phyloP scores from a whole-genome alignment of 1,284 basidiomycete genomes.

The Ustilago nuda region DNA sequence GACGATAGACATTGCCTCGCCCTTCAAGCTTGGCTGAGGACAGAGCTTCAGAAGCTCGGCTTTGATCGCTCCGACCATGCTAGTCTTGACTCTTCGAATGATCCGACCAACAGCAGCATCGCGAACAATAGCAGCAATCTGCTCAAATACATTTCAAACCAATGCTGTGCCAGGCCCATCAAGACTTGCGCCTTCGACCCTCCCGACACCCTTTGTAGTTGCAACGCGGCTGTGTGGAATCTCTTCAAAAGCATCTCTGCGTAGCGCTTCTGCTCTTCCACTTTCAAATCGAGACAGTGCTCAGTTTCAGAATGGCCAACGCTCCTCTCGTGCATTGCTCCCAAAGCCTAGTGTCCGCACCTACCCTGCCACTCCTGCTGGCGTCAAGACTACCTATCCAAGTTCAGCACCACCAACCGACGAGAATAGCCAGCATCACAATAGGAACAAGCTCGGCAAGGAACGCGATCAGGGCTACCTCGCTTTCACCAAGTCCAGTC shows the following conservation, averaged over 20 bases:
- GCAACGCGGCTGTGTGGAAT: background rate
- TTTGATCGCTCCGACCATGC: background rate
- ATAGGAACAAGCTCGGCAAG: slow-evolving; percentile 11
- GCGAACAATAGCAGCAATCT: background rate
- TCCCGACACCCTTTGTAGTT: background rate
- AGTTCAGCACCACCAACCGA: slow-evolving; percentile 39
- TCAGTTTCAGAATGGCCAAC: background rate
- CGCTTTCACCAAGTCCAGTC: slow-evolving; percentile 60
- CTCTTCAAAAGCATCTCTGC: background rate
- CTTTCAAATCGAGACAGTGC: background rate
- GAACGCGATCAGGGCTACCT: slow-evolving; percentile 56
- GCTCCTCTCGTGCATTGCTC: background rate
- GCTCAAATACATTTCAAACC: background rate
- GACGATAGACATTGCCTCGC: background rate
- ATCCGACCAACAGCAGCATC: slow-evolving; percentile 13
- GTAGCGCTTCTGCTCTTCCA: background rate
- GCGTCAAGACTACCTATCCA: slow-evolving; percentile 53
- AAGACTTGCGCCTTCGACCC: background rate
- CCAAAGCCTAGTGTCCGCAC: background rate
- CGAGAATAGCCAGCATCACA: slow-evolving; percentile 43
- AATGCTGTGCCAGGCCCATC: slow-evolving; percentile 2
- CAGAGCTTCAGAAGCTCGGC: background rate
- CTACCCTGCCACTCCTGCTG: slow-evolving; percentile 40
- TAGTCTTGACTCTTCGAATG: slow-evolving; percentile 14
- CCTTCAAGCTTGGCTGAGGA: background rate